Base-by-base conservation (phyloP, 257 asterid species). In the Thymus quinquecostatus region DNA sequence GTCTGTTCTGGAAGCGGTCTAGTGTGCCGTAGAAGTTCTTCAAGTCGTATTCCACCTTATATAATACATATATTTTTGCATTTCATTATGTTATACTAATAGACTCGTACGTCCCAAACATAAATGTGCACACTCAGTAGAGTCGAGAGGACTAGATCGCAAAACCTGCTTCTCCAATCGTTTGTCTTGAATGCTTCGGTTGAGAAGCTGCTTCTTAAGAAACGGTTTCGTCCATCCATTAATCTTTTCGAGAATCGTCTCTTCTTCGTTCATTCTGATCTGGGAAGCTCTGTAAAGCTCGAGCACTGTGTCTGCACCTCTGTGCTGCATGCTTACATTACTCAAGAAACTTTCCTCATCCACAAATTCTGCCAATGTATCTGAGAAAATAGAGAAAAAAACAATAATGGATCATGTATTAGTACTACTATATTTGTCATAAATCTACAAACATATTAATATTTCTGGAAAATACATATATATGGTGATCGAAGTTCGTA, bases 251-350 rank as follows among this genome's bases (percentile, higher is more conserved):
- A 79, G 83, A 33, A 63, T 44, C 3, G 1, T 73, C 3, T 74
- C 70, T 59, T 51, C 59, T 61, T 61, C 50, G 6, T 61, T 40
- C 2, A 21, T 47, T 5, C 34, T 76, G 10, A 66, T 71, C 54
- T 70, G 76, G 60, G 70, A n/a, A 73, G 69, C 76, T 65, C 80
- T 66, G 13, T 8, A 33, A 33, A 83, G 68, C 75, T 77, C 81
- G 34, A 77, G 60, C 53, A 71, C 65, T 2, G 63, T 67, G 6
- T 21, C 9, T 38, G 75, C 33, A 38, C 71, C 59, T 0, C 57
- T 29, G 68, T 58, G 28, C n/a, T 54, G 76, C 8, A 58, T n/a
- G 62, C 54, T 66, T 40, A 68, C 64, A 2, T 33, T 1, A 34
- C 49, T 33, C 62, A 80, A 71, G 64, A 68, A 71, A 45, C 60